Conservation (phyloP, 495 filamentous ascomycete species). For the Xylaria intraflava region DNA sequence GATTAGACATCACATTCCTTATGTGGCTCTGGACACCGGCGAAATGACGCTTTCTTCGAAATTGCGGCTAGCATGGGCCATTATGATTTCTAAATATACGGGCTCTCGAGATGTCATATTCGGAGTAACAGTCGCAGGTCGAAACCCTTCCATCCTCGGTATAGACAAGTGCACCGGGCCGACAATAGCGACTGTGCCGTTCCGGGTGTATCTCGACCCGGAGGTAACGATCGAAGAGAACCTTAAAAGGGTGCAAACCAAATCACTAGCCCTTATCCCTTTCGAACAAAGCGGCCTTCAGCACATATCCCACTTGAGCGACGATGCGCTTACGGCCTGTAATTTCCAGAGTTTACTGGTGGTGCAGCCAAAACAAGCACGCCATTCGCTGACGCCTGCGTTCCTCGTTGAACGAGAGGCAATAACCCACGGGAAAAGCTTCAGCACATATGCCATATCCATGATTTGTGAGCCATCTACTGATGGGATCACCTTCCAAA, state of each 20-base stretch:
- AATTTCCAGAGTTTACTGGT: constrained; percentile 36
- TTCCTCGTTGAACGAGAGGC: too few relatives aligned
- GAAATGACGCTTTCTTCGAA: constrained; percentile 53
- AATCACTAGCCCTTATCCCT: constrained; percentile 46
- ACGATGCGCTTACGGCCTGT: constrained; percentile 57
- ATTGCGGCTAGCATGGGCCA: constrained; percentile 57
- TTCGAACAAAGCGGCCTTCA: constrained; percentile 66
- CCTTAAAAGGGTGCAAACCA: constrained; percentile 47
- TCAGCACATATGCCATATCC: too few relatives aligned
- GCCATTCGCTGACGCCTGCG: too few relatives aligned
- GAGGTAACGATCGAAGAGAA: constrained; percentile 27
- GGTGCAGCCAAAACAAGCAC: too few relatives aligned
- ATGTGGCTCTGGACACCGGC: too few relatives aligned
- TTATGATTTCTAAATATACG: constrained; percentile 48
- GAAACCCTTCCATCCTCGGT: constrained; percentile 44
- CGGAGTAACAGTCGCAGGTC: constrained; percentile 52
- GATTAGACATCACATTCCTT: too few relatives aligned
- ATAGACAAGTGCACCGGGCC: constrained; percentile 51
- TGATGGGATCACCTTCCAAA: too few relatives aligned
- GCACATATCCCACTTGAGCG: constrained; percentile 56
- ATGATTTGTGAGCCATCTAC: too few relatives aligned
- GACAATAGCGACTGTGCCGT: constrained; percentile 59
- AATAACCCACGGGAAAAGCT: too few relatives aligned
- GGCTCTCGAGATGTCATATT: constrained; percentile 47
- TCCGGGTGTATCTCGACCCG: constrained; percentile 42